These are phyloP conservation scores for Stromatinia cepivora DNA, from an alignment of 2,329 filamentous ascomycete species.

Conservation along the genomic window DNA sequence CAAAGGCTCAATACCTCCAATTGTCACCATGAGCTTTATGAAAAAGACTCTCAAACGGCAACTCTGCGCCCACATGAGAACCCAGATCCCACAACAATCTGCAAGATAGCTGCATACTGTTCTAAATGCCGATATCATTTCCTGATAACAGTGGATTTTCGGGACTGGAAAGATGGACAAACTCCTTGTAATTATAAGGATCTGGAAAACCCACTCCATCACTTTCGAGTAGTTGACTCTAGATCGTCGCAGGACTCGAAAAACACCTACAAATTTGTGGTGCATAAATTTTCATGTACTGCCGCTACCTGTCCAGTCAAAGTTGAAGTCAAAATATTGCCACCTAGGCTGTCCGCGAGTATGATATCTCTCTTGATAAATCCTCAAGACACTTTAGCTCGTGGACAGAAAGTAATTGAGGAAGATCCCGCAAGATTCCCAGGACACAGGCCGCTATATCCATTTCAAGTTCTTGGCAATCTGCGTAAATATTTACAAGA, in stretches of 20 bases:
- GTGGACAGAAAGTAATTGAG: conserved; percentile 54
- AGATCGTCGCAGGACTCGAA: conserved; percentile 41
- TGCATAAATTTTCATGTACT: conserved; percentile 59
- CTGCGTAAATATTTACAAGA: conserved; percentile 62
- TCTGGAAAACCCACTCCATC: conserved; percentile 57
- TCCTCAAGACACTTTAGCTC: conserved; percentile 49
- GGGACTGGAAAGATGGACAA: conserved; percentile 41
- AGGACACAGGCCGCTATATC: conserved; percentile 51
- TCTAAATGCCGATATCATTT: conserved; percentile 62
- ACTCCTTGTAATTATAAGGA: conserved; percentile 42
- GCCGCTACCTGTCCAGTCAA: conserved; percentile 54
- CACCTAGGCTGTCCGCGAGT: conserved; percentile 51
- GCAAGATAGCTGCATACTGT: conserved; percentile 62
- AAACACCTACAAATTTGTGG: conserved; percentile 43
- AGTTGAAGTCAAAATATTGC: conserved; percentile 53
- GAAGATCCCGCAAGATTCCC: conserved; percentile 52
- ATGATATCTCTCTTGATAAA: conserved; percentile 56
- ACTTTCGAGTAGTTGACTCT: conserved; percentile 50
- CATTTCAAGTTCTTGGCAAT: conserved; percentile 56
- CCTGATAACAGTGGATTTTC: conserved; percentile 56
- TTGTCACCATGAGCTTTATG: conserved; percentile 60
- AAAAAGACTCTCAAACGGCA: conserved; percentile 56
- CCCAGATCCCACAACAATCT: conserved; percentile 45
- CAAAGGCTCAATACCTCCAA: conserved; percentile 43
- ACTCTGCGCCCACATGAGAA: conserved; percentile 45